Conservation (phyloP, 148 eudicot genomes). For the Persicaria tinctoria region DNA sequence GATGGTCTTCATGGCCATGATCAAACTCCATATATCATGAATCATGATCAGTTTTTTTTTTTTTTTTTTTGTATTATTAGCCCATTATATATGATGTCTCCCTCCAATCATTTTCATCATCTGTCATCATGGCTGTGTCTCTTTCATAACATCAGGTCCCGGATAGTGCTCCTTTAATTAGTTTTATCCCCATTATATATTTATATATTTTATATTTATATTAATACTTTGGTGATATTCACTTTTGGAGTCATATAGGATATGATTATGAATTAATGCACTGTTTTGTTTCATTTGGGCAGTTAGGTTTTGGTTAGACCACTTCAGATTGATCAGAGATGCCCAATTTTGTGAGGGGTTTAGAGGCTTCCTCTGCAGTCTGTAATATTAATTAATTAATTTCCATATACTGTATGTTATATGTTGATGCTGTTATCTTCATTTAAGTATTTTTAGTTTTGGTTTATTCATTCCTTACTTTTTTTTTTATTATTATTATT, state of each 20-base stretch:
- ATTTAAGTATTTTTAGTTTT: too few species aligned
- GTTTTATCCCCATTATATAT: background rate
- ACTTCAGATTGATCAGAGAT: too few species aligned
- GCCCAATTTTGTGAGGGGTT: too few species aligned
- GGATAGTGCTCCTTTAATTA: constrained; percentile 5
- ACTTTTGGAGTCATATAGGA: background rate
- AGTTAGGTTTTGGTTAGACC: background rate
- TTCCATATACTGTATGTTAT: too few species aligned
- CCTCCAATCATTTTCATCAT: constrained; percentile 6
- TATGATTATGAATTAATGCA: background rate
- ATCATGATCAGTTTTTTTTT: constrained; percentile 3
- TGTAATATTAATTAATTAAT: too few species aligned
- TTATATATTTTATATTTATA: background rate
- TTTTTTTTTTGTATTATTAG: constrained; percentile 8
- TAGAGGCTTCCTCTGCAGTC: too few species aligned
- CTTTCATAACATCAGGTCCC: background rate
- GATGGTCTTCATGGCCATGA: background rate
- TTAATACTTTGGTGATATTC: constrained; percentile 1
- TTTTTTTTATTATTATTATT: too few species aligned
- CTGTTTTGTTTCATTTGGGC: too few species aligned
- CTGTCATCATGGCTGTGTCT: constrained; percentile 6
- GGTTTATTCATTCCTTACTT: too few species aligned
- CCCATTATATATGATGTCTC: constrained; percentile 8
- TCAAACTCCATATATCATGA: constrained; percentile 4
- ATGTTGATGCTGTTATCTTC: too few species aligned